These are phyloP conservation scores for Fusarium subtropicale DNA, from an alignment of 2,329 filamentous ascomycete genomes.

Conservation along the genomic window DNA sequence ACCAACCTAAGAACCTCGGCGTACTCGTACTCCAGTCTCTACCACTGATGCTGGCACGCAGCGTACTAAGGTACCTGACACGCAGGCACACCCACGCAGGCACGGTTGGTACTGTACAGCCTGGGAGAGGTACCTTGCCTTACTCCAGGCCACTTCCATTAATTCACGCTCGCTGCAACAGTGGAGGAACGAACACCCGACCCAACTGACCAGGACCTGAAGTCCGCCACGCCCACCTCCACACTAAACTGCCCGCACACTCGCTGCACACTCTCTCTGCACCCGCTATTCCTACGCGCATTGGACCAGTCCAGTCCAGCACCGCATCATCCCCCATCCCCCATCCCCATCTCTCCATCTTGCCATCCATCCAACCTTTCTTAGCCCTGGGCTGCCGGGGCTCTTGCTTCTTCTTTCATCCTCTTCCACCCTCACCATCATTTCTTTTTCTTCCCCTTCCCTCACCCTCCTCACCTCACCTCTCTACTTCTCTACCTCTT, in stretches of 20 bases:
- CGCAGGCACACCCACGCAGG: neutral
- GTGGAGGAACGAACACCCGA: conserved; percentile 39
- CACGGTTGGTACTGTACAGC: conserved; percentile 2
- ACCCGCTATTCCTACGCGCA: conserved; percentile 10
- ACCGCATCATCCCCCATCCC: conserved; percentile 43
- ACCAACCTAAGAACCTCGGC: conserved; percentile 6
- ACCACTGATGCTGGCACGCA: neutral
- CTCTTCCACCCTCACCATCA: conserved; percentile 42
- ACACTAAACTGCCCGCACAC: conserved; percentile 31
- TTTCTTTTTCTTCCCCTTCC: conserved; percentile 35
- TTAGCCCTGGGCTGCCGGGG: conserved; percentile 29
- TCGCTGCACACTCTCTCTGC: conserved; percentile 11
- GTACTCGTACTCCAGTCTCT: conserved; percentile 27
- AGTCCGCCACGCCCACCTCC: conserved; percentile 45
- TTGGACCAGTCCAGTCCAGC: conserved; percentile 6
- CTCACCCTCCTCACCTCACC: conserved; percentile 26
- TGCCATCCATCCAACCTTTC: conserved; percentile 45
- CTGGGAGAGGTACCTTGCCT: conserved; percentile 1
- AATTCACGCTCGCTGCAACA: conserved; percentile 20
- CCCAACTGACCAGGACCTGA: conserved; percentile 14
- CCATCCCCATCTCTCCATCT: conserved; percentile 45
- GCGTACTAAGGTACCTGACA: neutral
- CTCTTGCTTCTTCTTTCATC: conserved; percentile 42
- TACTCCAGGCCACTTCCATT: neutral
- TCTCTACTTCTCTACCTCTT: conserved; percentile 40